Conservation (phyloP, 108 stramenopile genomes). For the Fragilariopsis cylindrus region DNA sequence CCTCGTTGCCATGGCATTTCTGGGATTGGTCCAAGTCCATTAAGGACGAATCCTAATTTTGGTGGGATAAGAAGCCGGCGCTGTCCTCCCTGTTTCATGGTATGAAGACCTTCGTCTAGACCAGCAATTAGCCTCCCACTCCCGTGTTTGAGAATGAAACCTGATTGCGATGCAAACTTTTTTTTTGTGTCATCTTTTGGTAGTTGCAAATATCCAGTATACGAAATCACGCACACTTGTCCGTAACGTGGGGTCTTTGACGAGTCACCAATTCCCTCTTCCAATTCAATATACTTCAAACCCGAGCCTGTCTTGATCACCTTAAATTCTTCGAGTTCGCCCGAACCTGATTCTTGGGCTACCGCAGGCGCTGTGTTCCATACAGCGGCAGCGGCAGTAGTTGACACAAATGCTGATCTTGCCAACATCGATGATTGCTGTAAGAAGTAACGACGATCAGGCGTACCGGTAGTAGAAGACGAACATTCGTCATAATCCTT, state of each 20-base stretch:
- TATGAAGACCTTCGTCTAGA: slow-evolving; percentile 84
- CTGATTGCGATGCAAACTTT: slow-evolving; percentile 62
- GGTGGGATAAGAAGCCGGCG: slow-evolving; percentile 82
- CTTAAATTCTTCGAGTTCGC: slow-evolving; percentile 41
- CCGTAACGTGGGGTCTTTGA: slow-evolving; percentile 61
- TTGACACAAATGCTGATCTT: slow-evolving; percentile 6
- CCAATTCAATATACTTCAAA: slow-evolving; percentile 75
- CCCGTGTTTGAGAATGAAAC: slow-evolving; percentile 83
- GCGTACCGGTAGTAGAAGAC: neutral
- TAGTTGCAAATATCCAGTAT: slow-evolving; percentile 80
- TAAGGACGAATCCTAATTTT: slow-evolving; percentile 73
- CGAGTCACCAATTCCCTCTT: slow-evolving; percentile 25
- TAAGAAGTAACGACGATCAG: slow-evolving; percentile 4
- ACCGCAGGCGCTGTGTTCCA: neutral
- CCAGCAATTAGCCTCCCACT: slow-evolving; percentile 79
- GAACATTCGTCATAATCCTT: no score
- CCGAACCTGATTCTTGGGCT: neutral
- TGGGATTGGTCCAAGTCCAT: slow-evolving; percentile 76
- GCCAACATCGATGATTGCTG: slow-evolving; percentile 1
- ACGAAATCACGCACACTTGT: slow-evolving; percentile 70
- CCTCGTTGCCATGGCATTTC: slow-evolving; percentile 61
- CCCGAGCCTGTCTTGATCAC: slow-evolving; percentile 75
- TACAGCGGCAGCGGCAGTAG: neutral
- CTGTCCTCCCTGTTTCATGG: slow-evolving; percentile 74
- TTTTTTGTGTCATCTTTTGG: slow-evolving; percentile 47